Conservation (phyloP, 148 eudicot species). For the Rhododendron mucronatum region DNA sequence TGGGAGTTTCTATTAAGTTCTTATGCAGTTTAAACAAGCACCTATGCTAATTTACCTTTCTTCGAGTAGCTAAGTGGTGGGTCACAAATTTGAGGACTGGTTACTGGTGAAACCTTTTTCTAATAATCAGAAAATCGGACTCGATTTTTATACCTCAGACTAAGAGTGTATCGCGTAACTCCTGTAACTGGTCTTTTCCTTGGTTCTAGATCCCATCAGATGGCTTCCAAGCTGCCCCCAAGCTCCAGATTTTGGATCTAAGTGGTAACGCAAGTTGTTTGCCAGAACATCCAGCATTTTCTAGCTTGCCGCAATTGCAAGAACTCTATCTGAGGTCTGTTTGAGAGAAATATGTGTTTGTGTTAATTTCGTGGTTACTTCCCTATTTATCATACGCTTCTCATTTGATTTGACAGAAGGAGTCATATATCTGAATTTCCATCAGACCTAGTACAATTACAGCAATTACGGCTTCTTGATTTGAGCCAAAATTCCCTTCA, state of each 20-base stretch:
- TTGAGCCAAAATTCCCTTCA: constrained; percentile 74
- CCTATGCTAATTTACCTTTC: background rate
- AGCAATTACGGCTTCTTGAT: constrained; percentile 70
- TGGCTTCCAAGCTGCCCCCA: constrained; percentile 62
- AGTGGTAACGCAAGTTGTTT: constrained; percentile 74
- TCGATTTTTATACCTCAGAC: background rate
- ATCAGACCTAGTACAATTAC: constrained; percentile 47
- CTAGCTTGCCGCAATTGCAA: constrained; percentile 62
- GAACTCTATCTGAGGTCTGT: constrained; percentile 85
- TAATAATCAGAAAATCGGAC: background rate
- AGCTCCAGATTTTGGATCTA: constrained; percentile 78
- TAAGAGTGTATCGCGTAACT: background rate
- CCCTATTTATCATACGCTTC: constrained; percentile 4
- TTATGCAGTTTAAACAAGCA: background rate
- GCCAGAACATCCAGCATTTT: constrained; percentile 53
- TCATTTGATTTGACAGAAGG: constrained; percentile 52
- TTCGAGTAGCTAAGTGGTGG: background rate
- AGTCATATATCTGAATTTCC: constrained; percentile 69
- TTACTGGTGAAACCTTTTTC: background rate
- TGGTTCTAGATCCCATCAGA: constrained; percentile 57
- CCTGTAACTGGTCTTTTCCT: background rate
- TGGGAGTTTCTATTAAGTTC: background rate
- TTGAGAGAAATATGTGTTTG: background rate
- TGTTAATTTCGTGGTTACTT: background rate
- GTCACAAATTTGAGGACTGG: background rate